Base-by-base conservation (phyloP, 1,139 yeast species). In the Hansenula lynferdii region DNA sequence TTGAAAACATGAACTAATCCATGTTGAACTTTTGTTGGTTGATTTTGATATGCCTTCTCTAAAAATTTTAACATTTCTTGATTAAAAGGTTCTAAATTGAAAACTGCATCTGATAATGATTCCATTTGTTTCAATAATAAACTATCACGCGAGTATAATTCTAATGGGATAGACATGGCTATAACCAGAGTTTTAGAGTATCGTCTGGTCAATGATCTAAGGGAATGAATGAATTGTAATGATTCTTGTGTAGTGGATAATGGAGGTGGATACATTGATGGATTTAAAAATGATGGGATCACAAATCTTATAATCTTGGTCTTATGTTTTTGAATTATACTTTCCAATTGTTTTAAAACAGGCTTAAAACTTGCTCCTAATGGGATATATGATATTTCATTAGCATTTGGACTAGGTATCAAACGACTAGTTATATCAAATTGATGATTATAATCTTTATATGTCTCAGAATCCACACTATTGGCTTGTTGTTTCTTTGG, bases 1-100 rank as follows among this genome's bases (percentile, higher is more conserved):
- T 85, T 85, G 39, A 74, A 61, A 3, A 92, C 68, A 55, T 92
- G 86, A 22, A 90, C 75, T 41, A 89, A 72, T 0, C 97, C 98
- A 54, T 92, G 97, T 51, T 81, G 87, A 24, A 84, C 73, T 56
- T 81, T 82, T n/a, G 77, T 65, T 8, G 92, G 90, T 49, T 80
- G 83, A 49, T 73, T 77, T 50, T 77, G 77, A 57, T 81, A 81
- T 0, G 84, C 81, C 43, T 70, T 71, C 51, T 84, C 92, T 48
- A 83, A 69, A 40, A 80, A 67, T 42, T 74, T 77, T 31, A 72
- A 64, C 75, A 82, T 76, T 42, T 77, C 86, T 45, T 85, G 90
- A 46, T 81, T 82, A 61, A 90, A 86, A 4, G 97, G 96, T 47
- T 83, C 87, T 39, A 92, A 64, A 42, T 82, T 83, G 16, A 92